A percentile compares a stretch with the other conserved stretches of the same genome.
These are phyloP conservation scores for Chrysoporthe austroafricana DNA, from an alignment of 2,329 filamentous ascomycete species.

Conservation along the genomic window DNA sequence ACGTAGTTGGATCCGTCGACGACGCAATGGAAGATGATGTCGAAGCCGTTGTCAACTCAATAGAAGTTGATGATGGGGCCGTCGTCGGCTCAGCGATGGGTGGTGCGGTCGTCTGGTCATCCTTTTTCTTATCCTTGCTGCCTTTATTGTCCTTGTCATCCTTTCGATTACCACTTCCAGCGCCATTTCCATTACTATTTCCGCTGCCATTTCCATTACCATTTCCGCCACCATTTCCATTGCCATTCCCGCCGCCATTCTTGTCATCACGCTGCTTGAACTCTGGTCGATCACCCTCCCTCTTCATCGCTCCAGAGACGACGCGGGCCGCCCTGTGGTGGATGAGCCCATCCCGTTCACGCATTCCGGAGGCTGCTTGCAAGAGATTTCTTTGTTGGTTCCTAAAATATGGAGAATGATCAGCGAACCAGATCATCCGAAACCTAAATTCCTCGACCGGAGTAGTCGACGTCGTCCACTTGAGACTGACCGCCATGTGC, in stretches of 20 bases:
- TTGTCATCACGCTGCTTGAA: conserved; percentile 2
- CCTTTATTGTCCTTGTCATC: not conserved
- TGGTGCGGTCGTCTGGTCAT: not conserved
- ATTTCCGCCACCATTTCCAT: not conserved
- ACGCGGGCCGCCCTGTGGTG: not conserved
- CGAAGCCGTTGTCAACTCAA: not conserved
- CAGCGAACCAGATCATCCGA: not conserved
- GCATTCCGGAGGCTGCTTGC: not conserved
- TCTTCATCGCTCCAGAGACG: not conserved
- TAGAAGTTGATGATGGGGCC: not conserved
- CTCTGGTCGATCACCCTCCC: not conserved
- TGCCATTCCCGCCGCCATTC: not conserved
- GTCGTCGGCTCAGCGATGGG: not conserved
- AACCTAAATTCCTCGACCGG: not conserved
- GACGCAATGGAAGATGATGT: not conserved
- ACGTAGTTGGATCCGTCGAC: not conserved
- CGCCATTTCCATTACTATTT: not conserved
- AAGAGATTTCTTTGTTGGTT: not conserved
- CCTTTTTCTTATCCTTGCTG: conserved; percentile 1
- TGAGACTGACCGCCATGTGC: conserved; percentile 9
- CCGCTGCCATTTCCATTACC: not conserved
- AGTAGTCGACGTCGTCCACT: not conserved
- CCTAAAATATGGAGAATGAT: not conserved
- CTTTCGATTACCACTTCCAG: not conserved
- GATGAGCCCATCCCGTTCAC: not conserved